Percentiles rank a stretch among this genome's conserved stretches.
phyloP scores from a whole-genome alignment of 2,329 filamentous ascomycete genomes.

The Fusarium nisikadoi region DNA sequence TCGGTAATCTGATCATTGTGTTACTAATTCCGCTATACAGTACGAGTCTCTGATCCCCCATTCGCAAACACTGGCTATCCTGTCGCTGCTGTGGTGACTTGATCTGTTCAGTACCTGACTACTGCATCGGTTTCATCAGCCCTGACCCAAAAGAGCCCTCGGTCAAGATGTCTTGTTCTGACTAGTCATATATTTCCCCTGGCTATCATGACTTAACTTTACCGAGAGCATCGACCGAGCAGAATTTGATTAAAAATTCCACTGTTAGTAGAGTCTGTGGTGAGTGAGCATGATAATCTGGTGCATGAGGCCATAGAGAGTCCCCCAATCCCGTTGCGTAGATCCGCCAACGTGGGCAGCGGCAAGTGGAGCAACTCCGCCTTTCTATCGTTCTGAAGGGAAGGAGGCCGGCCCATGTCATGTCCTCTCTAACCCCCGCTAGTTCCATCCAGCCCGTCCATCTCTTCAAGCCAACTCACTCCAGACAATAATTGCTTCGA shows the following conservation, averaged over 20 bases:
- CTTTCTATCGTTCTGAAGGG: conserved; percentile 14
- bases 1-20: neutral
- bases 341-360: conserved; percentile 31
- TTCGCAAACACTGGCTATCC: conserved; percentile 4
- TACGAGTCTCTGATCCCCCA: neutral
- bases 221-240: conserved; percentile 37
- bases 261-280: conserved; percentile 5
- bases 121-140: neutral
- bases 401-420: conserved; percentile 1
- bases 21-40: neutral
- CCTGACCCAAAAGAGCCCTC: conserved; percentile 23
- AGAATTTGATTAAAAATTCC: conserved; percentile 9
- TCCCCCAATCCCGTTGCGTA: conserved; percentile 37
- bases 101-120: neutral
- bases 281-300: neutral
- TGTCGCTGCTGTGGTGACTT: neutral
- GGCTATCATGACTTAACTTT: conserved; percentile 14
- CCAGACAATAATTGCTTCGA: conserved; percentile 9
- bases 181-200: conserved; percentile 14
- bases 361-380: conserved; percentile 32
- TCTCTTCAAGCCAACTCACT: conserved; percentile 6
- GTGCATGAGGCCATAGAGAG: conserved; percentile 11
- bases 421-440: conserved; percentile 2
- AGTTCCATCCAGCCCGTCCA: neutral
- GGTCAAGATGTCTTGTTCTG: conserved; percentile 19